Percentiles rank a stretch among this genome's conserved stretches.
phyloP scores from a whole-genome alignment of 192 early-diverging fungal species.

The Coemansia sp. region DNA sequence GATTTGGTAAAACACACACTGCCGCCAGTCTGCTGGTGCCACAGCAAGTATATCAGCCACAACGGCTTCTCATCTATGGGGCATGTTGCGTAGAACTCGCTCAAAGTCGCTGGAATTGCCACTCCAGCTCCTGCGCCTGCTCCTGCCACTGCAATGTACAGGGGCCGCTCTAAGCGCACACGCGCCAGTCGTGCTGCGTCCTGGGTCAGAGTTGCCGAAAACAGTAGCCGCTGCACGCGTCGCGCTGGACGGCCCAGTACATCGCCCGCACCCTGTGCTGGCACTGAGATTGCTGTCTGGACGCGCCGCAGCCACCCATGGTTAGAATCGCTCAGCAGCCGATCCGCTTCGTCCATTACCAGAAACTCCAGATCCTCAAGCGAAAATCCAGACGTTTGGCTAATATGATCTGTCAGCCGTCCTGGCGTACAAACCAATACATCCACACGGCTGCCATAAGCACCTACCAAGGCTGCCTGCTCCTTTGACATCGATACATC shows the following conservation, averaged over 20 bases:
- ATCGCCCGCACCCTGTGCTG: constrained; percentile 3
- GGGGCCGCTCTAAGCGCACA: constrained; percentile 75
- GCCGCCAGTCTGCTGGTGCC: constrained; percentile 57
- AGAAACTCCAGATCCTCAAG: constrained; percentile 89
- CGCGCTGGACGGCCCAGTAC: constrained; percentile 31
- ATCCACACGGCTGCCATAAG: constrained; percentile 64
- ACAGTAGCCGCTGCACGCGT: constrained; percentile 86
- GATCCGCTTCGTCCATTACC: constrained; percentile 95
- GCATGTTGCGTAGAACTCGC: constrained; percentile 72
- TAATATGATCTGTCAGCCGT: constrained; percentile 85
- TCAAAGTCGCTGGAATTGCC: constrained; percentile 57
- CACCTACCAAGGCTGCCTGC: constrained; percentile 50
- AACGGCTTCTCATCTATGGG: constrained; percentile 76
- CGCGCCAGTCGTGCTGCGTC: constrained; percentile 91
- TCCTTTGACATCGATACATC: constrained; percentile 76
- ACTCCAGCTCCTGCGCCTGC: constrained; percentile 20
- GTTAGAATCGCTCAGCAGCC: constrained; percentile 86
- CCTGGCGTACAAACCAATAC: constrained; percentile 96
- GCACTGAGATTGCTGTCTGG: constrained; percentile 54
- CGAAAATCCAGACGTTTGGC: constrained; percentile 81
- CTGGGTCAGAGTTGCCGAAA: constrained; percentile 91
- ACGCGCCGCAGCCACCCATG: constrained; percentile 87
- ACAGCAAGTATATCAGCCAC: constrained; percentile 76
- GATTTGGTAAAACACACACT: constrained; percentile 87
- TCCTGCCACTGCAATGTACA: constrained; percentile 68